Conservation (phyloP, 148 eudicot species). For the Fagopyrum tataricum region DNA sequence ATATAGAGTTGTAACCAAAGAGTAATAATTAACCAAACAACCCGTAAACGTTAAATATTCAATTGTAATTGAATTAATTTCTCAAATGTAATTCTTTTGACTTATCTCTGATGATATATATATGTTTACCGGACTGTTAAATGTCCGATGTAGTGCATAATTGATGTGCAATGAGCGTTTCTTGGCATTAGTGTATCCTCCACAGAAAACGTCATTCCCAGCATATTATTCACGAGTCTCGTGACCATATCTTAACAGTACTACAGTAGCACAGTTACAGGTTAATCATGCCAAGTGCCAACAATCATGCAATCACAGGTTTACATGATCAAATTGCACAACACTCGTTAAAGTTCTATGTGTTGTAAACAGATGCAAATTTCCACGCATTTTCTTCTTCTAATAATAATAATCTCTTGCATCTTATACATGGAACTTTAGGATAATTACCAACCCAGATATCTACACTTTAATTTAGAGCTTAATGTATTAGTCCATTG, state of each 20-base stretch:
- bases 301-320: constrained; percentile 3
- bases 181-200: too few relatives aligned
- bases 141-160: too few relatives aligned
- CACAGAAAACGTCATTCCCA: not conserved
- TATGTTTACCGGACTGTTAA: too few relatives aligned
- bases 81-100: too few relatives aligned
- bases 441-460: not conserved
- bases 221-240: not conserved
- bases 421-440: not conserved
- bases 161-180: too few relatives aligned
- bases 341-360: not conserved
- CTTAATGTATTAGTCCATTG: constrained; percentile 8
- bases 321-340: not conserved
- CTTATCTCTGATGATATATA: too few relatives aligned
- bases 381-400: not conserved
- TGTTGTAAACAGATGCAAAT: not conserved
- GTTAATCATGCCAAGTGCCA: constrained; percentile 1
- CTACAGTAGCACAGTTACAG: constrained; percentile 4
- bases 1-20: too few relatives aligned
- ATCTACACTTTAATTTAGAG: constrained; percentile 15
- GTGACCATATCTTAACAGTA: not conserved
- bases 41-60: too few relatives aligned
- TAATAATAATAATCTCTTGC: not conserved
- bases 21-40: too few relatives aligned
- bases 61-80: too few relatives aligned